phyloP scores from a whole-genome alignment of 1,284 basidiomycete genomes.

The Phellopilus nigrolimitatus region DNA sequence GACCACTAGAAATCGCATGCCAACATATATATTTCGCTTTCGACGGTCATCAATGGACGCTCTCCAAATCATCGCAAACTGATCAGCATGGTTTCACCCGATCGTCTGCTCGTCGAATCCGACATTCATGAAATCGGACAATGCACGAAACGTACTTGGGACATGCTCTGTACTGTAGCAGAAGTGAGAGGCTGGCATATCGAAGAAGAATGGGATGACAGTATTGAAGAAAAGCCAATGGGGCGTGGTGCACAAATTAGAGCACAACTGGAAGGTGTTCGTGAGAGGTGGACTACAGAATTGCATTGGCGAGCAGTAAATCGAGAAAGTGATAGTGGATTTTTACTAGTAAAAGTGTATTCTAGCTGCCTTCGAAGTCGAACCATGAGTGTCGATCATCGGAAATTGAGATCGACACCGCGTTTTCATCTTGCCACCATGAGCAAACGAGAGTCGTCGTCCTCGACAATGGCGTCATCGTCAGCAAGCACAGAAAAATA shows the following conservation, averaged over 20 bases:
- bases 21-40: slow-evolving; percentile 76
- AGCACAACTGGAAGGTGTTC: slow-evolving; percentile 65
- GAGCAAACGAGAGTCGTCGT: slow-evolving; percentile 7
- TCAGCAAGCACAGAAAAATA: slow-evolving; percentile 4
- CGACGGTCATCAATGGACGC: slow-evolving; percentile 70
- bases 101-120: slow-evolving; percentile 72
- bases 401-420: too few relatives aligned
- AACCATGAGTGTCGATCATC: slow-evolving; percentile 1
- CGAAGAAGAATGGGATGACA: slow-evolving; percentile 54
- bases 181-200: slow-evolving; percentile 61
- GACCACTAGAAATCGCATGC: slow-evolving; percentile 49
- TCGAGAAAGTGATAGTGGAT: not conserved
- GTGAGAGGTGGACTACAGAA: slow-evolving; percentile 3
- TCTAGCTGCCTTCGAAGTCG: not conserved
- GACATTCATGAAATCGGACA: slow-evolving; percentile 58
- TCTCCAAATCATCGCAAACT: slow-evolving; percentile 55
- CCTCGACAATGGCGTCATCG: slow-evolving; percentile 2
- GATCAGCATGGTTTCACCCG: slow-evolving; percentile 51
- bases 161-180: slow-evolving; percentile 60
- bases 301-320: not conserved
- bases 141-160: slow-evolving; percentile 57
- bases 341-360: too few relatives aligned
- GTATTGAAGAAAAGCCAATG: slow-evolving; percentile 33
- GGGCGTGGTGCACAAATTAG: slow-evolving; percentile 60
- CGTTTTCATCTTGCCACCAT: not conserved